Conservation (phyloP, 1,284 basidiomycete genomes). For the Cutaneotrichosporon arboriforme region DNA sequence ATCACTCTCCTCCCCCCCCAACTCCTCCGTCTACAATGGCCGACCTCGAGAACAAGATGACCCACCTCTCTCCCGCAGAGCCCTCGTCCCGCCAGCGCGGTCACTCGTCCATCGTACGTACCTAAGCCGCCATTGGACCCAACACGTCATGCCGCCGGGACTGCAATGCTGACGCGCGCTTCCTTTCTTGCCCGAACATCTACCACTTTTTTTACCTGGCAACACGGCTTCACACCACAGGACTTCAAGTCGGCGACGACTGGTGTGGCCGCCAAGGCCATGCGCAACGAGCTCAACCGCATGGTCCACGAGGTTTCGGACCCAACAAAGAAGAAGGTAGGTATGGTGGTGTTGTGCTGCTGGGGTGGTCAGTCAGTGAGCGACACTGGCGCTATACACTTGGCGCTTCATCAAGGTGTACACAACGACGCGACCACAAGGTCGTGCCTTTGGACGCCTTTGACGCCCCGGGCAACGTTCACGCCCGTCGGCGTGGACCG, state of each 20-base stretch:
- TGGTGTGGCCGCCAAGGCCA: slow-evolving; percentile 92
- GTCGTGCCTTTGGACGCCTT: no score
- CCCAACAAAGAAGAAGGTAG: slow-evolving; percentile 71
- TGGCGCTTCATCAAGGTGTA: no score
- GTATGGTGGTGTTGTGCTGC: slow-evolving; percentile 22
- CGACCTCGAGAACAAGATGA: neutral
- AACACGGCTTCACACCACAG: slow-evolving; percentile 20
- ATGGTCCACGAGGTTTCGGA: slow-evolving; percentile 82
- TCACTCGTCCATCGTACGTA: slow-evolving; percentile 49
- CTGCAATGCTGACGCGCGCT: slow-evolving; percentile 5
- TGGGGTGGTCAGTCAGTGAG: no score
- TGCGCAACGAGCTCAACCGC: slow-evolving; percentile 96
- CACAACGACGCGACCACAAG: no score
- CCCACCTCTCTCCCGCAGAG: neutral
- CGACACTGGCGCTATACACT: no score
- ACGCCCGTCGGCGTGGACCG: no score
- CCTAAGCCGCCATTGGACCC: no score
- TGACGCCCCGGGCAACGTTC: no score
- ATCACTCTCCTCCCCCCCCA: neutral
- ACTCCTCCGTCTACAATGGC: neutral
- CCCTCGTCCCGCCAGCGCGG: slow-evolving; percentile 41
- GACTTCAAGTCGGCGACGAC: slow-evolving; percentile 98
- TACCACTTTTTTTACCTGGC: no score
- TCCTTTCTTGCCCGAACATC: neutral
- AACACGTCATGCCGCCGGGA: neutral